These are phyloP conservation scores for Fusarium albidum DNA, from an alignment of 2,329 filamentous ascomycete species.

Conservation along the genomic window DNA sequence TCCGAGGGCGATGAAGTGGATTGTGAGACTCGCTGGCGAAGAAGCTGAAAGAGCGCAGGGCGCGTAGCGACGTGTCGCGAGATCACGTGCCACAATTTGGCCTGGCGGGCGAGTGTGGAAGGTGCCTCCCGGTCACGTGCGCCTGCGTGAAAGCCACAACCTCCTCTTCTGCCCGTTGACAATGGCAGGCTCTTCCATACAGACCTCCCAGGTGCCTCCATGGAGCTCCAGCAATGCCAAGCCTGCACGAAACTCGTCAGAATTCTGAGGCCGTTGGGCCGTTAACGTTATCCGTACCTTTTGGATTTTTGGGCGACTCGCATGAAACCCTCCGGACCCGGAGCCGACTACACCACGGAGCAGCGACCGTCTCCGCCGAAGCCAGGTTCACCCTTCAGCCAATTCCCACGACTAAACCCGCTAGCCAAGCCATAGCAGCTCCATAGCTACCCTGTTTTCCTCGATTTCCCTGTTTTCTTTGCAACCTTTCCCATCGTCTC, in stretches of 20 bases:
- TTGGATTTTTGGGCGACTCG: neutral
- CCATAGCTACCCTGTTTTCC: slow-evolving; percentile 9
- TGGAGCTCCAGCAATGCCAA: neutral
- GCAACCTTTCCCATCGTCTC: slow-evolving; percentile 11
- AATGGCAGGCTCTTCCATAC: neutral
- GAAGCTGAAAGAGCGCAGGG: slow-evolving; percentile 11
- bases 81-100: slow-evolving; percentile 27
- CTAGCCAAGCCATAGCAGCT: slow-evolving; percentile 19
- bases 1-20: neutral
- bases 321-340: too few species aligned
- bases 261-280: neutral
- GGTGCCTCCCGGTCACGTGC: fast-evolving
- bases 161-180: neutral
- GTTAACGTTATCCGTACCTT: too few species aligned
- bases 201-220: too few species aligned
- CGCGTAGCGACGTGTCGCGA: slow-evolving; percentile 32
- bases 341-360: slow-evolving; percentile 5
- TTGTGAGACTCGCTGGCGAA: slow-evolving; percentile 22
- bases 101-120: neutral
- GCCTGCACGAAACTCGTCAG: neutral
- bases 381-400: neutral
- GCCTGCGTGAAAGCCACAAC: slow-evolving; percentile 2
- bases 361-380: slow-evolving; percentile 17
- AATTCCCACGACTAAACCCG: slow-evolving; percentile 30
- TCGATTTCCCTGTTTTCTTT: slow-evolving; percentile 5